Conservation (phyloP, 1,284 basidiomycete species). For the Melampsora americana region DNA sequence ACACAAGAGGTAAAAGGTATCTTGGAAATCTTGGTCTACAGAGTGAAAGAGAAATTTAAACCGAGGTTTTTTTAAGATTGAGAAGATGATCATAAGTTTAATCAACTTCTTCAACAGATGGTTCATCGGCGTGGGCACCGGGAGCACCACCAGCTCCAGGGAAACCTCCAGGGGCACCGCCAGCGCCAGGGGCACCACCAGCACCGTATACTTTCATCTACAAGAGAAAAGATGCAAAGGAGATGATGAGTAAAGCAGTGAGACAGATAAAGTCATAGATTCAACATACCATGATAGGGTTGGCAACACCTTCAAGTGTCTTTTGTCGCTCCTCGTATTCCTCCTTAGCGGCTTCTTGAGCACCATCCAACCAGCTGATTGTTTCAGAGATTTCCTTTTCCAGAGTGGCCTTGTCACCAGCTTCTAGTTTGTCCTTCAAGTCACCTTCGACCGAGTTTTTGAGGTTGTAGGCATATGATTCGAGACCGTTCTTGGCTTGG, state of each 20-base stretch:
- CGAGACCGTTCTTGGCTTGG: constrained; percentile 67
- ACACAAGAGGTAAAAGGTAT: constrained; percentile 5
- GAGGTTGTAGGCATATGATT: constrained; percentile 94
- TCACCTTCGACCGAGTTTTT: constrained; percentile 77
- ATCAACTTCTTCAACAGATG: constrained; percentile 44
- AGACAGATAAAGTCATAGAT: too few species aligned
- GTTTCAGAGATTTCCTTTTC: constrained; percentile 77
- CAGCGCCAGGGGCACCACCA: constrained; percentile 59
- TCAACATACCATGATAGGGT: constrained; percentile 65
- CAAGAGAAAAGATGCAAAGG: neutral
- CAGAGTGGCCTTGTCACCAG: constrained; percentile 90
- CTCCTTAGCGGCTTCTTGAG: constrained; percentile 87
- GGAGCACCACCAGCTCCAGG: constrained; percentile 51
- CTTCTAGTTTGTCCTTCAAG: constrained; percentile 65
- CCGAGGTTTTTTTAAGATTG: neutral
- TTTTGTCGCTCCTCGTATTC: constrained; percentile 95
- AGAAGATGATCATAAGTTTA: constrained; percentile 1
- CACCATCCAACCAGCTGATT: constrained; percentile 82
- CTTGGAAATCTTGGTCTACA: neutral
- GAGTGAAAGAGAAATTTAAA: neutral
- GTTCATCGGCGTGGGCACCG: constrained; percentile 35
- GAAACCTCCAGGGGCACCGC: constrained; percentile 60
- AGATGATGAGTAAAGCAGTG: neutral
- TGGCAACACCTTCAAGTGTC: constrained; percentile 85
- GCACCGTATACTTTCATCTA: constrained; percentile 69